phyloP scores from a whole-genome alignment of 2,329 filamentous ascomycete species.

The Penicillium sclerotigenum region DNA sequence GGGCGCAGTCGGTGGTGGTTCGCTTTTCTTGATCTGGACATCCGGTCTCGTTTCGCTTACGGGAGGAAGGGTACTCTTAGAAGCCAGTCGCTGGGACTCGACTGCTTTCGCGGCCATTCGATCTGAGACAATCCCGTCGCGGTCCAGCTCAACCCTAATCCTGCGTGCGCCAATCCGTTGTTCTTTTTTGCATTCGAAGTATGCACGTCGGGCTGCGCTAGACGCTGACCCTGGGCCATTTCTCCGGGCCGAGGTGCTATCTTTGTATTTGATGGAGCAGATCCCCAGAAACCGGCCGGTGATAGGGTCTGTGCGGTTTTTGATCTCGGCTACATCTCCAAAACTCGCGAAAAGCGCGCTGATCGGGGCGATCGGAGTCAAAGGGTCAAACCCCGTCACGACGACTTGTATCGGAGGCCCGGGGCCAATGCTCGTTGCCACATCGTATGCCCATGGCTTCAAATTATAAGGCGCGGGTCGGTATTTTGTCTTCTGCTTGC shows the following conservation, averaged over 20 bases:
- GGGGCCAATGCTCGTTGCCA: slow-evolving; percentile 78
- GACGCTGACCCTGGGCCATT: slow-evolving; percentile 62
- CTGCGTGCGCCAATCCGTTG: slow-evolving; percentile 73
- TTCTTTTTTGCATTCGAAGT: slow-evolving; percentile 69
- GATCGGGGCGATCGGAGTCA: slow-evolving; percentile 64
- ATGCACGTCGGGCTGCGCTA: slow-evolving; percentile 75
- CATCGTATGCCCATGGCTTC: slow-evolving; percentile 77
- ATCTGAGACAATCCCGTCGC: slow-evolving; percentile 78
- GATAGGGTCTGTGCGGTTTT: slow-evolving; percentile 91
- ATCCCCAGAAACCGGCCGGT: slow-evolving; percentile 93
- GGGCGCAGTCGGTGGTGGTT: slow-evolving; percentile 78
- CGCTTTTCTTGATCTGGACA: slow-evolving; percentile 49
- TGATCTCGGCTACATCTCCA: slow-evolving; percentile 77
- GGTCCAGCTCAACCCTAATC: slow-evolving; percentile 82
- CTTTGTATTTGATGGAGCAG: slow-evolving; percentile 84
- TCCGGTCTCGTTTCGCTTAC: slow-evolving; percentile 33
- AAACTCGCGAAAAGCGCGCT: slow-evolving; percentile 42
- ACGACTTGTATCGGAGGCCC: slow-evolving; percentile 88
- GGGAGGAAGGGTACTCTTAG: slow-evolving; percentile 30
- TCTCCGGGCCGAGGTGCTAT: slow-evolving; percentile 57
- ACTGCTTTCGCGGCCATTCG: slow-evolving; percentile 73
- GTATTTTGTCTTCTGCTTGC: slow-evolving; percentile 69
- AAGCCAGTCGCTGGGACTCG: slow-evolving; percentile 60
- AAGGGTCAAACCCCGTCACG: slow-evolving; percentile 91
- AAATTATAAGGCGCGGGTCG: slow-evolving; percentile 73